Evolutionary conservation across 2,329 filamentous ascomycete genomes (phyloP).

Genomic region (Apiospora sp.): DNA sequence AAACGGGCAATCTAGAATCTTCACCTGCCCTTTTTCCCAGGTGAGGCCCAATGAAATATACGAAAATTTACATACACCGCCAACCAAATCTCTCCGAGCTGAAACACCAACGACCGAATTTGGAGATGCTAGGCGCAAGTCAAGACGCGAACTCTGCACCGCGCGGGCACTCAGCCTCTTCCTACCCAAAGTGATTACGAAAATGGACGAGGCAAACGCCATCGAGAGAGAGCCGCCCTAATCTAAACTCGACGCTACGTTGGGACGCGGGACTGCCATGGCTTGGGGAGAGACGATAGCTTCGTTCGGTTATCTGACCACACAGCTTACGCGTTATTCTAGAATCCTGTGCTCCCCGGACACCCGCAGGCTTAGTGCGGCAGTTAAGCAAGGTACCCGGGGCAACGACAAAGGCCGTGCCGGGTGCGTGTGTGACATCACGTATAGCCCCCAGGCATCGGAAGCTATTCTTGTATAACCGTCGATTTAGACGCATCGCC

Average conservation of each 20-base stretch:
- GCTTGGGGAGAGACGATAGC: background rate
- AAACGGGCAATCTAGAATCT: slow-evolving; percentile 8
- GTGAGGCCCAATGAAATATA: background rate
- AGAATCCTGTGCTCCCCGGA: slow-evolving; percentile 20
- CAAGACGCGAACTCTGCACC: slow-evolving; percentile 2
- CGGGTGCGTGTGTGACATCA: slow-evolving; percentile 11
- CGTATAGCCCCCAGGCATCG: slow-evolving; percentile 13
- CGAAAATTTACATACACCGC: slow-evolving; percentile 4
- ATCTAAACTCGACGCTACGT: background rate
- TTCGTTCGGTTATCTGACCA: slow-evolving; percentile 18
- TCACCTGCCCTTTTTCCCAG: background rate
- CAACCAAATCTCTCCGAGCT: background rate
- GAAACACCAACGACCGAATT: slow-evolving; percentile 9
- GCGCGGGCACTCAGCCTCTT: slow-evolving; percentile 8
- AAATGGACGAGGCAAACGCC: background rate
- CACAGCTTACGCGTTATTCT: slow-evolving; percentile 21
- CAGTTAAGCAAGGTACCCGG: slow-evolving; percentile 18
- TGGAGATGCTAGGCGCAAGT: slow-evolving; percentile 20
- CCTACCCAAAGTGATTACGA: background rate
- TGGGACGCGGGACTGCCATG: background rate
- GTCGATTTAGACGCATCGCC: slow-evolving; percentile 15
- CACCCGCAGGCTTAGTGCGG: background rate
- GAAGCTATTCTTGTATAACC: slow-evolving; percentile 15
- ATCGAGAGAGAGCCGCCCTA: background rate
- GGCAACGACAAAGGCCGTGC: background rate